Evolutionary conservation across 2,329 filamentous ascomycete genomes (phyloP).

Genomic region (Didymellaceae sp.): DNA sequence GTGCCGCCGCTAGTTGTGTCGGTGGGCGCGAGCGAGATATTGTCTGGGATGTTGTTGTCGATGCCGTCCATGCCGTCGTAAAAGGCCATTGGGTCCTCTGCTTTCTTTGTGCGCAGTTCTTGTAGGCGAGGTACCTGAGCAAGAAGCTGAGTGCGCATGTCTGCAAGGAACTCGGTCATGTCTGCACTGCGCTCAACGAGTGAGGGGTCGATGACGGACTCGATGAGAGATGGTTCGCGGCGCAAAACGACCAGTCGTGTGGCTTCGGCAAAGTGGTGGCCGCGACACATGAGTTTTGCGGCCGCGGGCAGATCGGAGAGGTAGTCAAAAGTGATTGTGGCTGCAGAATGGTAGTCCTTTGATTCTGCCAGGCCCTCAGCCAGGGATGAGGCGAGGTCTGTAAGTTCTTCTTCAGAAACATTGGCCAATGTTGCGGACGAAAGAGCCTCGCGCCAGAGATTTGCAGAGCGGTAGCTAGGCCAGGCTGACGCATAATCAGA

Average conservation of each 20-base stretch:
- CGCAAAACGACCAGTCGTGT: conserved; percentile 74
- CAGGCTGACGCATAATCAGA: conserved; percentile 75
- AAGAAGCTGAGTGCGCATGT: conserved; percentile 84
- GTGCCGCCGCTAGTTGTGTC: conserved; percentile 79
- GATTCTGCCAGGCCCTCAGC: conserved; percentile 81
- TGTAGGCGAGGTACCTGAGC: conserved; percentile 85
- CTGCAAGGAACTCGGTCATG: conserved; percentile 89
- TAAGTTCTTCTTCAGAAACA: conserved; percentile 65
- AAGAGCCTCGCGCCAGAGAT: conserved; percentile 90
- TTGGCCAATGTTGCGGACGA: conserved; percentile 73
- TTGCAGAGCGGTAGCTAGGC: conserved; percentile 81
- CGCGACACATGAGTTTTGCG: conserved; percentile 81
- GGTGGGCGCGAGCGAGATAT: conserved; percentile 88
- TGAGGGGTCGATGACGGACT: conserved; percentile 74
- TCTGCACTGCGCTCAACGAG: conserved; percentile 81
- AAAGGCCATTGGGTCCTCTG: conserved; percentile 84
- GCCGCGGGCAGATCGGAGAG: conserved; percentile 74
- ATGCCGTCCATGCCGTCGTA: conserved; percentile 70
- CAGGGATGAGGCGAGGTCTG: conserved; percentile 73
- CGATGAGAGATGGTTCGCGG: conserved; percentile 67
- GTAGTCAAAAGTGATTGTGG: conserved; percentile 81
- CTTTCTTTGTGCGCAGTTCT: conserved; percentile 81
- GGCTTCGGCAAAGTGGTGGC: conserved; percentile 87
- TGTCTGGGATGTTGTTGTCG: conserved; percentile 78
- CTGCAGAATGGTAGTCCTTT: conserved; percentile 82